Percentiles rank a stretch among this genome's conserved stretches.
Conservation (phyloP, 345 rosid species). For the Salix dunnii region DNA sequence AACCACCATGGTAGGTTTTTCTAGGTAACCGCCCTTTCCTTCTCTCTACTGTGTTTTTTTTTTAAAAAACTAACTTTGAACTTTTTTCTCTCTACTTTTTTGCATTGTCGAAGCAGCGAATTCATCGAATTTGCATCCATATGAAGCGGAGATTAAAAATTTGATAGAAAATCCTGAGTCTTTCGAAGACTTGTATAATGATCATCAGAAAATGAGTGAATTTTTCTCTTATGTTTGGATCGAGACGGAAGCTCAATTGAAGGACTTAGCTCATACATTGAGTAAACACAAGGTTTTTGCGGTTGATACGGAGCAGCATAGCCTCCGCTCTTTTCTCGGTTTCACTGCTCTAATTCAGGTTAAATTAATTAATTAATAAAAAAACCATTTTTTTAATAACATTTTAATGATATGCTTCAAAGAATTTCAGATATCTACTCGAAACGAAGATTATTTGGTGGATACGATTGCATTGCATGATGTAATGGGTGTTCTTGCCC, state of each 20-base stretch:
- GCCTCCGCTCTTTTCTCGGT: conserved; percentile 75
- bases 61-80: not conserved
- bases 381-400: not conserved
- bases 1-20: conserved; percentile 19
- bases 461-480: conserved; percentile 83
- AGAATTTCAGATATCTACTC: conserved; percentile 59
- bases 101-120: conserved; percentile 31
- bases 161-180: conserved; percentile 48
- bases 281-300: conserved; percentile 52
- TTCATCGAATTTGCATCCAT: conserved; percentile 53
- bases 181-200: conserved; percentile 27
- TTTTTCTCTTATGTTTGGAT: conserved; percentile 53
- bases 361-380: not conserved
- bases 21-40: conserved; percentile 14
- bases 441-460: conserved; percentile 61
- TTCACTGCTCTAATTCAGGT: conserved; percentile 92
- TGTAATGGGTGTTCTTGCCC: conserved; percentile 58
- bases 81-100: not conserved
- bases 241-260: conserved; percentile 55
- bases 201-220: conserved; percentile 34
- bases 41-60: not conserved
- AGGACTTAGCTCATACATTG: conserved; percentile 59
- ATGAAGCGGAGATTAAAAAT: conserved; percentile 51
- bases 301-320: conserved; percentile 93
- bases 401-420: not conserved